A percentile compares a stretch with the other conserved stretches of the same genome.
phyloP scores from a whole-genome alignment of 768 basidiomycete species.

The Gloeophyllum trabeum region DNA sequence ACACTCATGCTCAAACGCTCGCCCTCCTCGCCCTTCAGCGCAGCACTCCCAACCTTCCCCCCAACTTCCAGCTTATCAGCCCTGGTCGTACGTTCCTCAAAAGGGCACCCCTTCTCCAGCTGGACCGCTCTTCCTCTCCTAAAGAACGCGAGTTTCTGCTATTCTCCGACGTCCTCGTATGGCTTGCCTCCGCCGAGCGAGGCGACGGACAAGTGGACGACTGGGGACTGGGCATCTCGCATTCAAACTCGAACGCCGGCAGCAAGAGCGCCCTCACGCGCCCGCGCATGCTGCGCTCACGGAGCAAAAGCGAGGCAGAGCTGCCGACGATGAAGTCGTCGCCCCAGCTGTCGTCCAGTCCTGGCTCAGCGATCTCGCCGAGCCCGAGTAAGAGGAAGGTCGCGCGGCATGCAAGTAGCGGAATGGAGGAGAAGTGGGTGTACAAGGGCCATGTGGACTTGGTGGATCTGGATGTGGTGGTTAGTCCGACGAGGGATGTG shows the following conservation, averaged over 20 bases:
- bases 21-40: slow-evolving; percentile 70
- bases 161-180: slow-evolving; percentile 74
- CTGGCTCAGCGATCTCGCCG: slow-evolving; percentile 10
- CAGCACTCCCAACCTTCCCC: slow-evolving; percentile 59
- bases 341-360: slow-evolving; percentile 11
- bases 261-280: slow-evolving; percentile 10
- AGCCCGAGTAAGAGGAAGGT: slow-evolving; percentile 16
- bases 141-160: slow-evolving; percentile 64
- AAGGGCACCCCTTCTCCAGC: slow-evolving; percentile 49
- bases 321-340: slow-evolving; percentile 18
- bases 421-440: slow-evolving; percentile 55
- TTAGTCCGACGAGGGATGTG: slow-evolving; percentile 30
- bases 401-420: slow-evolving; percentile 19
- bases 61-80: slow-evolving; percentile 49
- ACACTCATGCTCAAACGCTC: slow-evolving; percentile 68
- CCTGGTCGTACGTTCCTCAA: slow-evolving; percentile 77
- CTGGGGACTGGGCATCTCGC: slow-evolving; percentile 10
- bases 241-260: slow-evolving; percentile 11
- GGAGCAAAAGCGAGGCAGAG: slow-evolving; percentile 56
- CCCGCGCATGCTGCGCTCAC: slow-evolving; percentile 27
- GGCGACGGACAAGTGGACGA: slow-evolving; percentile 12
- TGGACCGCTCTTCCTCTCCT: slow-evolving; percentile 37
- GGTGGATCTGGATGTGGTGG: slow-evolving; percentile 68
- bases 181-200: slow-evolving; percentile 49
- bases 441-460: slow-evolving; percentile 62